Percentiles rank a stretch among this genome's conserved stretches.
phyloP scores from a whole-genome alignment of 2,329 filamentous ascomycete genomes.

The Colletotrichum sp. region DNA sequence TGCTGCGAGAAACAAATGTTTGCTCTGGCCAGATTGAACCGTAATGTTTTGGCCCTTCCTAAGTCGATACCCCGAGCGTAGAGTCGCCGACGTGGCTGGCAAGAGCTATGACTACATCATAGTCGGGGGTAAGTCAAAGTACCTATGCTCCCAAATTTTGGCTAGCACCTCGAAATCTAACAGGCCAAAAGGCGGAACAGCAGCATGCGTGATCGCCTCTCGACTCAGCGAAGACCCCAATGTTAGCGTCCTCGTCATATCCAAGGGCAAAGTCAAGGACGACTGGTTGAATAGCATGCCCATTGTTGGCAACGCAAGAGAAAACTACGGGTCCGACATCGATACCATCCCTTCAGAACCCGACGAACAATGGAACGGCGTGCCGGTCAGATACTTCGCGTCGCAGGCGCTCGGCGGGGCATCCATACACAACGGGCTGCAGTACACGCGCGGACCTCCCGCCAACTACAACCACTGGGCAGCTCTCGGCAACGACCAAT shows the following conservation, averaged over 20 bases:
- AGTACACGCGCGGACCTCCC: slow-evolving; percentile 33
- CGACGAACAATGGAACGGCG: slow-evolving; percentile 22
- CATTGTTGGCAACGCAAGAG: slow-evolving; percentile 31
- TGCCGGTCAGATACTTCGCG: slow-evolving; percentile 23
- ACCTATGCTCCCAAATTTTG: too few relatives aligned
- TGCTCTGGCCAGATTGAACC: not conserved
- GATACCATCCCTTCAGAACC: slow-evolving; percentile 31
- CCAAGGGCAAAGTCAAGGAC: slow-evolving; percentile 35
- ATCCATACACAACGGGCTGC: slow-evolving; percentile 34
- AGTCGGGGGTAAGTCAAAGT: slow-evolving; percentile 37
- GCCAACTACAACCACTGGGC: slow-evolving; percentile 34
- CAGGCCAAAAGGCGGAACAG: slow-evolving; percentile 42
- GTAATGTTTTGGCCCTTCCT: slow-evolving; percentile 30
- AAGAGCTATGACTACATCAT: slow-evolving; percentile 49
- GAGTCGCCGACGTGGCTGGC: slow-evolving; percentile 25
- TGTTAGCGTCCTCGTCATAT: slow-evolving; percentile 42
- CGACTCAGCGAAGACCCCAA: slow-evolving; percentile 43
- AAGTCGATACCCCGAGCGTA: slow-evolving; percentile 26
- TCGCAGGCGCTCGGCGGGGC: slow-evolving; percentile 36
- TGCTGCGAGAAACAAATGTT: not conserved
- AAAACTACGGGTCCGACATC: slow-evolving; percentile 24
- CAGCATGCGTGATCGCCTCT: slow-evolving; percentile 51
- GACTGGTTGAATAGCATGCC: slow-evolving; percentile 32
- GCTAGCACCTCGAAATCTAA: not conserved
- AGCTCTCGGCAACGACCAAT: slow-evolving; percentile 32